Base-by-base conservation (phyloP, 2,329 filamentous ascomycete species). In the Penicillium sp. region DNA sequence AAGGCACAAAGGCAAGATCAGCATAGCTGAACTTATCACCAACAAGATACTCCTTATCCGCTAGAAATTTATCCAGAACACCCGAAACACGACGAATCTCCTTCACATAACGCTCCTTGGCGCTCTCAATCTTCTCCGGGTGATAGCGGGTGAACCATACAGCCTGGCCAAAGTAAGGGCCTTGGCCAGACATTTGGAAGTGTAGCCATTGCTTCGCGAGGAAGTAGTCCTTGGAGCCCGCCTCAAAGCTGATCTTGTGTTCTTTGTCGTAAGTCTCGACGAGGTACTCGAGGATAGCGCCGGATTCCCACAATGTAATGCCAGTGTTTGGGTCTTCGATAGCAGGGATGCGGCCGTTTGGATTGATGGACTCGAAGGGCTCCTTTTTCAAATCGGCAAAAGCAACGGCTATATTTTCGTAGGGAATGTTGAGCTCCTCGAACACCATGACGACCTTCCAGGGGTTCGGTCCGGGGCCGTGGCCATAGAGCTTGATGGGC, bases 91-190 rank as follows among this genome's bases (percentile, higher is more conserved):
- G 80, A 30, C 73, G 71, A 49, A 80, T 73, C 63, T 84, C 81
- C n/a, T 75, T 75, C 25, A 66, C 61, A 66, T 83, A 84, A 19
- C 81, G 78, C 16, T 81, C 75, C 19, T 79, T 68, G 3, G 79
- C 81, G 14, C 73, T 76, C 1, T 70, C 73, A 14, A 82, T 30
- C 62, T 78, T 78, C 60, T 83, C 81, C 0, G 70, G 68, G 66
- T 83, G 78, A 61, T 72, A 79, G 16, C 61, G 57, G 13, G 45
- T 64, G 68, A 80, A 83, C 81, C 80, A 84, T 16, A 71, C 70
- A 4, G 71, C 71, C 67, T 83, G 81, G 4, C 82, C 82, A 60
- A 76, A 83, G 66, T 83, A 83, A 1, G 81, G 81, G 0, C 80
- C 81, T 59, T 83, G 81, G 10, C 80, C 80, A 3, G 76, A 76